Evolutionary conservation across 2,329 filamentous ascomycete genomes (phyloP).

Genomic region (Colletotrichum lentis): DNA sequence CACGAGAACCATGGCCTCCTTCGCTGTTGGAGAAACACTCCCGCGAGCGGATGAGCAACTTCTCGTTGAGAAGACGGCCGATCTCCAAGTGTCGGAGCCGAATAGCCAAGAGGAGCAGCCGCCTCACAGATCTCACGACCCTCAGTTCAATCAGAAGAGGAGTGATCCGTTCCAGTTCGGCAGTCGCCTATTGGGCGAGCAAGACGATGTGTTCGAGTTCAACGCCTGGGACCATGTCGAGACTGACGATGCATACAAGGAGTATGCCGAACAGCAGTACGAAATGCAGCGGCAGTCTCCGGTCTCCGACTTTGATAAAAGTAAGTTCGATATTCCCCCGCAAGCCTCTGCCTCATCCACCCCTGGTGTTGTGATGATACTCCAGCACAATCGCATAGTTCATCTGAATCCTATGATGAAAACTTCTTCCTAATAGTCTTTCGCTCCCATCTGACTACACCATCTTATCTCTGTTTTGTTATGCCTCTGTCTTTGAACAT

Average conservation of each 20-base stretch:
- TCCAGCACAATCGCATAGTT: constrained; percentile 61
- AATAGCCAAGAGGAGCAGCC: constrained; percentile 48
- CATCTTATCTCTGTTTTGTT: constrained; percentile 35
- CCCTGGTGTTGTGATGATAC: constrained; percentile 43
- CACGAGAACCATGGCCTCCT: constrained; percentile 27
- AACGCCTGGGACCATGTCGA: constrained; percentile 99
- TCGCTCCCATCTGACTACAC: constrained; percentile 75
- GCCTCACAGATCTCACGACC: constrained; percentile 75
- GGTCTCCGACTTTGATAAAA: constrained; percentile 92
- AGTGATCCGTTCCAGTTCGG: constrained; percentile 96
- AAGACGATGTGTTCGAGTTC: constrained; percentile 93
- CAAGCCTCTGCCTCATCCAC: constrained; percentile 18
- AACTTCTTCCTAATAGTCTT: constrained; percentile 68
- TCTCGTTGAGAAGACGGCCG: constrained; percentile 41
- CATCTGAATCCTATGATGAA: constrained; percentile 67
- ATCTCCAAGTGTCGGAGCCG: constrained; percentile 39
- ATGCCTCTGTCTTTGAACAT: constrained; percentile 30
- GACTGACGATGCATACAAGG: constrained; percentile 86
- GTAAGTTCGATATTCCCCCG: constrained; percentile 56
- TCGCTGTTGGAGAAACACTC: constrained; percentile 12
- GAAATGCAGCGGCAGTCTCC: constrained; percentile 83
- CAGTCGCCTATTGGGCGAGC: constrained; percentile 81
- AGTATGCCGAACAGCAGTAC: constrained; percentile 86
- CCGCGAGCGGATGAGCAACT: constrained; percentile 34
- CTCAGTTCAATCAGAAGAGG: constrained; percentile 79